Base-by-base conservation (phyloP, 2,329 filamentous ascomycete species). In the Ophiocordyceps camponoti-floridani region DNA sequence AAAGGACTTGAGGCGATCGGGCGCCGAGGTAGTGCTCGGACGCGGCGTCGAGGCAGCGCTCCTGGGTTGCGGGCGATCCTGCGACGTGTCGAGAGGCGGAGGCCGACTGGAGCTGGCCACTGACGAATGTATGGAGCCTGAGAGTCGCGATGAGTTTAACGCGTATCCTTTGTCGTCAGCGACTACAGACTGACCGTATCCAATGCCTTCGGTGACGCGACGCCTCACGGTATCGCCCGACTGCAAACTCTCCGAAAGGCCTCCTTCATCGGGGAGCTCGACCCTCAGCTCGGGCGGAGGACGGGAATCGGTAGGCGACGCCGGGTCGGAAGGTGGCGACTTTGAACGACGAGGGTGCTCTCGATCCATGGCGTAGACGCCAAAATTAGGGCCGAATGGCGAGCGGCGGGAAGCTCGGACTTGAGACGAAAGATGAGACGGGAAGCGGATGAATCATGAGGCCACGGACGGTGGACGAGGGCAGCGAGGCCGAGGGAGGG, bases 191-290 rank as follows among this genome's bases (percentile, higher is more conserved):
- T 45, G 62, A 80, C 76, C 76, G 61, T 79, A 79, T 19, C 56
- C 56, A 18, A 43, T 28, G 31, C 60, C 62, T 50, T 79, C 75
- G 46, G 71, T 16, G n/a, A 16, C 66, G 50, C 72, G 68, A 51
- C 72, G 68, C 51, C 77, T 69, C 51, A 77, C 64, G 14, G 75
- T 78, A 46, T 79, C 76, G 19, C 69, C 70, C 18, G 74, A 75
- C 54, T 76, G 73, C 52, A 68, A 69, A 57, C 67, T 74, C 52
- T 76, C 73, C 4, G 70, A 64, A 42, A 68, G 55, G 23, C 59
- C 62, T 23, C 23, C 23, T 42, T 73, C n/a, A 18, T 30, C 68
- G 35, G 68, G 49, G 41, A 61, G 52, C 43, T 64, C 61, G 48
- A 61, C 54, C 49, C 57, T 58, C 38, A 59, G 51, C 30, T 62